Percentiles rank a stretch among this genome's conserved stretches.
These are phyloP conservation scores for Sporothrix globosa DNA, from an alignment of 2,329 filamentous ascomycete species.

Conservation along the genomic window DNA sequence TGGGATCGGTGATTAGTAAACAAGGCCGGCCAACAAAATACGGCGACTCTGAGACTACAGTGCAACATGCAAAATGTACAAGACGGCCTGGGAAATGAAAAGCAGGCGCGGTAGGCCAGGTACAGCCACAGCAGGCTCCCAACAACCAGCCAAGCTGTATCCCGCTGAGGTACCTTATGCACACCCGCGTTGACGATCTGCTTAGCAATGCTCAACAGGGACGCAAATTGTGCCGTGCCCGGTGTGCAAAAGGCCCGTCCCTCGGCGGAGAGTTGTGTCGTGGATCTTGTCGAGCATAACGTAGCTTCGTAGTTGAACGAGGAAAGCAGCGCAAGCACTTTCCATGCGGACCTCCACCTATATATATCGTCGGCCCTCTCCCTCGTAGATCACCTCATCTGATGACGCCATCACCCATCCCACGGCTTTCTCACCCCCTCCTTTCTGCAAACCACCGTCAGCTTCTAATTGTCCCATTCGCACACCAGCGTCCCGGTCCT, in stretches of 20 bases:
- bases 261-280: neutral
- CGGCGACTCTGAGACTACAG: too few species aligned
- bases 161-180: neutral
- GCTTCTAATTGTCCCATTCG: neutral
- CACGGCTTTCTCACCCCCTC: neutral
- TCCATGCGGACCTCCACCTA: neutral
- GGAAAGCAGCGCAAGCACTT: neutral
- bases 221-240: neutral
- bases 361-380: neutral
- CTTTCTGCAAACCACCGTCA: too few species aligned
- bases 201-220: neutral
- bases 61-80: neutral
- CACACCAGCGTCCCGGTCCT: too few species aligned
- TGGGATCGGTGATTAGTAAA: neutral
- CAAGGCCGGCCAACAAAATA: too few species aligned
- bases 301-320: neutral
- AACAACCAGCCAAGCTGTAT: neutral
- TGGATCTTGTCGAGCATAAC: neutral
- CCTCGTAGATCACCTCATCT: neutral
- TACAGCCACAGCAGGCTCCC: neutral
- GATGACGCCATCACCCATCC: slow-evolving; percentile 14
- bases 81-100: neutral
- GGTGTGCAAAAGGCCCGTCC: neutral
- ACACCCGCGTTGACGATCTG: neutral
- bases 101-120: too few species aligned